Percentiles rank a stretch among this genome's conserved stretches.
phyloP scores from a whole-genome alignment of 805 yeast genomes.

The Saccharomycopsis olivae region DNA sequence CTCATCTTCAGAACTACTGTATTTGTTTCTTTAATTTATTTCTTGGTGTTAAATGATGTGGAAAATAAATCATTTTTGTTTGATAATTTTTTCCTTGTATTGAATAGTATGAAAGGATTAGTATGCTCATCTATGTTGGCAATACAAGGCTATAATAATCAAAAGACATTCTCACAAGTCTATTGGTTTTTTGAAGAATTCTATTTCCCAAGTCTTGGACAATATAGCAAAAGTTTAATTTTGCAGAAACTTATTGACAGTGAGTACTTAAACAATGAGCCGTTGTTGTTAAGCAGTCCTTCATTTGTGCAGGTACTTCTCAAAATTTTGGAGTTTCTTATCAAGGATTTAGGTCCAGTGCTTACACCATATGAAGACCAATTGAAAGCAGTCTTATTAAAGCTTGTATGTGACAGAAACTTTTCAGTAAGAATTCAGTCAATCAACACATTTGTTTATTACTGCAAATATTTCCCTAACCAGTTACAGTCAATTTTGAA shows the following conservation, averaged over 20 bases:
- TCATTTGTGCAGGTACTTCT: slow-evolving; percentile 21
- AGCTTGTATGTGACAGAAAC: slow-evolving; percentile 29
- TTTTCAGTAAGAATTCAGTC: slow-evolving; percentile 34
- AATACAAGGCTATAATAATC: slow-evolving; percentile 18
- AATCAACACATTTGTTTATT: slow-evolving; percentile 26
- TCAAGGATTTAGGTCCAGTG: slow-evolving; percentile 22
- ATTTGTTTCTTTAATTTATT: slow-evolving; percentile 29
- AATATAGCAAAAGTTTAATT: slow-evolving; percentile 24
- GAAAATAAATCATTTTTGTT: slow-evolving; percentile 23
- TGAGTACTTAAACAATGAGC: slow-evolving; percentile 22
- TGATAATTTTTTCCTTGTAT: slow-evolving; percentile 22
- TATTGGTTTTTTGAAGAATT: slow-evolving; percentile 21
- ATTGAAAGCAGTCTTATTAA: slow-evolving; percentile 27
- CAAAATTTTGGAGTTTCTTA: slow-evolving; percentile 17
- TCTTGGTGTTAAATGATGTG: slow-evolving; percentile 22
- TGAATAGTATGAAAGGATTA: slow-evolving; percentile 21
- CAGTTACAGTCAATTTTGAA: slow-evolving; percentile 25
- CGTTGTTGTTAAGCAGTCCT: slow-evolving; percentile 8
- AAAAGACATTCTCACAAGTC: slow-evolving; percentile 21
- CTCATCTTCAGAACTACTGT: slow-evolving; percentile 23
- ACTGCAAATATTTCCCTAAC: slow-evolving; percentile 26
- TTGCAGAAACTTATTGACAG: slow-evolving; percentile 14
- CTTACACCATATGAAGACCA: slow-evolving; percentile 23
- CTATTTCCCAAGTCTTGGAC: slow-evolving; percentile 24
- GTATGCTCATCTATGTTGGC: slow-evolving; percentile 23